Base-by-base conservation (phyloP, 2,329 filamentous ascomycete genomes). In the Fusarium sambucinum region DNA sequence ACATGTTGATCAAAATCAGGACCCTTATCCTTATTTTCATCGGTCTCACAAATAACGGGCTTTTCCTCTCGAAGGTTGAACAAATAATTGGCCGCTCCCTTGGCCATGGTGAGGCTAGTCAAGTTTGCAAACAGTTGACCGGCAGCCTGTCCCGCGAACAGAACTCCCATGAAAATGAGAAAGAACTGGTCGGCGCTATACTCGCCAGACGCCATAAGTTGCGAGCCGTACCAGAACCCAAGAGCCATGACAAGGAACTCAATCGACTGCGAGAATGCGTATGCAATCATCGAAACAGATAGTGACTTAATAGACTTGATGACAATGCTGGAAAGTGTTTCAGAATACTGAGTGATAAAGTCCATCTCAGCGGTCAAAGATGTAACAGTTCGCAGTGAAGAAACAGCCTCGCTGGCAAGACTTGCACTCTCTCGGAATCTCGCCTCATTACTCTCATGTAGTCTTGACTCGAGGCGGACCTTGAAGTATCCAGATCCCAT, bases 331-430 rank as follows among this genome's bases (percentile, higher is more conserved):
- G 74, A 71, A 0, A 83, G 66, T 27, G 78, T 76, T 3, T 71
- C 61, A 0, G 68, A 69, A 55, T 83, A 82, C 17, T 73, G 63
- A n/a, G 69, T 35, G 4, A 78, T 60, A 16, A 82, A 73, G 9
- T 73, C 66, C 4, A 72, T 64, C 65, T 83, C 81, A 6, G 80
- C 73, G 1, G 75, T 76, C 14, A 83, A 72, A 10, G 78, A 78
- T 3, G 80, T 75, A 12, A 83, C 77, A 3, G 83, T 86, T 12
- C 81, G 76, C 29, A 86, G 81, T 1, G 83, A 77, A 2, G 75
- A 74, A 9, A 84, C 77, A 2, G 82, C 79, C 54, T 86, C 84
- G n/a, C 79, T 79, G 0, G 84, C 84, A 21, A 83, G 77, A 11
- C 78, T 74, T 2, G 82, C 83, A 41, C 81, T 83, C 14, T 77